phyloP scores from a whole-genome alignment of 2,329 filamentous ascomycete genomes.

The Bertia moriformis region DNA sequence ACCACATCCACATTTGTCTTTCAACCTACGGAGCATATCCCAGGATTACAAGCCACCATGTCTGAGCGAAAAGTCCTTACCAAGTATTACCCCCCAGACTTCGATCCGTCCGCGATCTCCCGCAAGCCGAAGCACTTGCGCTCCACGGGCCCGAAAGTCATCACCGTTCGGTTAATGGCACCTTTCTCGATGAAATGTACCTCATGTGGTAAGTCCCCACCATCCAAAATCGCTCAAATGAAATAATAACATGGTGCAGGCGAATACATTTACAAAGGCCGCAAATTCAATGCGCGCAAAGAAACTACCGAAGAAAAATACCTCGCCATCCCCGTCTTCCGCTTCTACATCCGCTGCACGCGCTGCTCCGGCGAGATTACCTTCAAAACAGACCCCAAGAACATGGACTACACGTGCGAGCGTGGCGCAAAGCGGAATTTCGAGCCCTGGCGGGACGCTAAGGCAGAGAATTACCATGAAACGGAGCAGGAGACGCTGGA shows the following conservation, averaged over 20 bases:
- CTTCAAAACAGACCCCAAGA: constrained; percentile 88
- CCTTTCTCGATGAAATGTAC: constrained; percentile 67
- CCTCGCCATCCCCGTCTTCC: constrained; percentile 71
- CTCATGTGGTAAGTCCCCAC: neutral
- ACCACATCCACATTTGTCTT: too few species aligned
- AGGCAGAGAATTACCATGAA: constrained; percentile 38
- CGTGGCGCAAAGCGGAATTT: constrained; percentile 82
- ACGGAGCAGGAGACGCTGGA: constrained; percentile 79
- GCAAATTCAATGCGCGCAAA: constrained; percentile 92
- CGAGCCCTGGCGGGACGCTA: constrained; percentile 65
- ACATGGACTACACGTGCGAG: constrained; percentile 69
- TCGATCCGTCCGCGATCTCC: constrained; percentile 71
- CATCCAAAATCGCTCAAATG: neutral
- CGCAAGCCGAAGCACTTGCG: constrained; percentile 53
- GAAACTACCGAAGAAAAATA: constrained; percentile 82
- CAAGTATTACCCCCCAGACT: constrained; percentile 61
- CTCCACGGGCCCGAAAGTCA: constrained; percentile 61
- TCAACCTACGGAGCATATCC: too few species aligned
- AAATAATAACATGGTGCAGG: constrained; percentile 28
- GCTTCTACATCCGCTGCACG: constrained; percentile 85
- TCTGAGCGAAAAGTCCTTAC: constrained; percentile 70
- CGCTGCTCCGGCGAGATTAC: constrained; percentile 76
- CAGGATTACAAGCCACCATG: too few species aligned
- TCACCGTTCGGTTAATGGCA: constrained; percentile 81
- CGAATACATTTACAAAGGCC: constrained; percentile 81